These are phyloP conservation scores for Noccaea bulbosa DNA, from an alignment of 345 rosid species.

Conservation along the genomic window DNA sequence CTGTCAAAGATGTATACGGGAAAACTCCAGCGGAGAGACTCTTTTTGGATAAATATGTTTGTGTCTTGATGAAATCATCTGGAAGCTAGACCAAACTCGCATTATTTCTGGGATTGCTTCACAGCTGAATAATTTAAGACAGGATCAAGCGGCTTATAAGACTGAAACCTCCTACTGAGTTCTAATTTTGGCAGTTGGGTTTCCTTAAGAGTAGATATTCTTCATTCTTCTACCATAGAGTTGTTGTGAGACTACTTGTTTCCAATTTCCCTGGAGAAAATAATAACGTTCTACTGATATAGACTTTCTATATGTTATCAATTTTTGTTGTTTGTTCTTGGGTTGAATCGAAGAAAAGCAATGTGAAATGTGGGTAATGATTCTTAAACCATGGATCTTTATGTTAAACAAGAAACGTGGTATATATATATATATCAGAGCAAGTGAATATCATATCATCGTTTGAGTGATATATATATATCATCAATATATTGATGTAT, in stretches of 20 bases:
- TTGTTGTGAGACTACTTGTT: neutral
- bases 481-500: too few species aligned
- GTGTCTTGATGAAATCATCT: constrained; percentile 79
- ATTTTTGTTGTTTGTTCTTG: too few species aligned
- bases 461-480: neutral
- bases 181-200: constrained; percentile 41
- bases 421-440: neutral
- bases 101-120: neutral
- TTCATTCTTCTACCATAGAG: neutral
- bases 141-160: constrained; percentile 67
- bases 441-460: constrained; percentile 6
- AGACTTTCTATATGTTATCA: too few species aligned
- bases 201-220: neutral
- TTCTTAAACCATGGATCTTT: neutral
- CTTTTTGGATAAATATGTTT: constrained; percentile 80
- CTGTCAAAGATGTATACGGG: constrained; percentile 79
- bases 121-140: constrained; percentile 32
- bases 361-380: neutral
- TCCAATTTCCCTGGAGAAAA: neutral
- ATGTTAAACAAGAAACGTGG: neutral
- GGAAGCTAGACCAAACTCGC: constrained; percentile 51
- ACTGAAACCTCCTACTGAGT: constrained; percentile 74
- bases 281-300: neutral
- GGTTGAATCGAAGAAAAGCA: neutral
- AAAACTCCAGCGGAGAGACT: constrained; percentile 79